Evolutionary conservation across 148 eudicot genomes (phyloP), one percentile per base, ranked within the genome.

Genomic region (Mesembryanthemum crystallinum): DNA sequence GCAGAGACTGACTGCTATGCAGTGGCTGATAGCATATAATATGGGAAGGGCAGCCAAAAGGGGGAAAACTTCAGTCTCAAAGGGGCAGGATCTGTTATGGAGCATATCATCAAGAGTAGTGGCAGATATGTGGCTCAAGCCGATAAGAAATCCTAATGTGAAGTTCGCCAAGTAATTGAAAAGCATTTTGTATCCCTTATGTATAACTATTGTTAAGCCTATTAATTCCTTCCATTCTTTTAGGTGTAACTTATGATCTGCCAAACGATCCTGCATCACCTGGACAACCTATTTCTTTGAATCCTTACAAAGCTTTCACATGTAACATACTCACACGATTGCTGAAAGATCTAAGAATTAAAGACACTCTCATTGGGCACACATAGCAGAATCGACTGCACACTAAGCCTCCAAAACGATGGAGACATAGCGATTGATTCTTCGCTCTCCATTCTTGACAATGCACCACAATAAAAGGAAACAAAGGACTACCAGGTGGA

Each of bases 101-200:
- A 95, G 98, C 89, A 81, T 95, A 39, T 92, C 98, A 42, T 88
- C 96, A 5, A 73, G 97, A 23, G 84, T 90, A 27, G 88, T 95
- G 84, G 98, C 97, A 25, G 98, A 95, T 76, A 90, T 95, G 98
- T 95, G 98, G 98, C 97, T 95, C 72, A 95, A 90, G 76, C 74
- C 90, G 12, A 89, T 89, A 76, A 80, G 98, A 73, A 95, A 92
- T 79, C 98, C 98, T 4, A 86, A 95, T 79, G 85, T 95, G 65
- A 95, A 90, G 78, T 89, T 95, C 84, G 81, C 79, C 73, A 80
- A 82, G 85, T 89, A 74, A 83, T 63, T 6, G 6, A 21, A 32
- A 25, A 67, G 65, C 71, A 61, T 33, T 23, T n/a, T 32, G 25
- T 57, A 49, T 32, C 30, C 62, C n/a, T 62, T 11, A 29, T 66